phyloP scores from a whole-genome alignment of 805 yeast genomes.

The Saturnispora sanitii region DNA sequence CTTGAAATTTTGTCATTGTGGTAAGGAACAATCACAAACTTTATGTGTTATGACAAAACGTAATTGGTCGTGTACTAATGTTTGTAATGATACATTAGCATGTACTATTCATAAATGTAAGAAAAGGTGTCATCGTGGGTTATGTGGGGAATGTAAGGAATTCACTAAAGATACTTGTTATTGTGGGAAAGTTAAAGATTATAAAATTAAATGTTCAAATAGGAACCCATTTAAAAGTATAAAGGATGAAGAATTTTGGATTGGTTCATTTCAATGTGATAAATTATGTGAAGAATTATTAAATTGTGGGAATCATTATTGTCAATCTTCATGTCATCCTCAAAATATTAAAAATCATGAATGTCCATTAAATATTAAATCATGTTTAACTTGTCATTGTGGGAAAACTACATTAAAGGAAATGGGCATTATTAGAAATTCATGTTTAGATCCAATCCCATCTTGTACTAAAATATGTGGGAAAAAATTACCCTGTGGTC shows the following conservation, averaged over 20 bases:
- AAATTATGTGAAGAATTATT: slow-evolving; percentile 35
- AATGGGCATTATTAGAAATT: slow-evolving; percentile 32
- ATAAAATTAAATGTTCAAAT: slow-evolving; percentile 34
- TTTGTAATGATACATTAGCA: slow-evolving; percentile 56
- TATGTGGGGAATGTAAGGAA: slow-evolving; percentile 67
- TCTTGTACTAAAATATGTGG: slow-evolving; percentile 60
- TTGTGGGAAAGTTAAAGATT: slow-evolving; percentile 52
- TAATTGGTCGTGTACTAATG: slow-evolving; percentile 52
- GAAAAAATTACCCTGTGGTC: slow-evolving; percentile 63
- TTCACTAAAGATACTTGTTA: slow-evolving; percentile 48
- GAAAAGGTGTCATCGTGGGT: slow-evolving; percentile 62
- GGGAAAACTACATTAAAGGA: slow-evolving; percentile 42
- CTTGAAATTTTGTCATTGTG: slow-evolving; percentile 61
- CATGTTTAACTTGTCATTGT: slow-evolving; percentile 65
- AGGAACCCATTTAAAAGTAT: slow-evolving; percentile 29
- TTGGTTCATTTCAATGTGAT: slow-evolving; percentile 44
- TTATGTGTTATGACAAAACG: slow-evolving; percentile 71
- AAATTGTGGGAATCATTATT: slow-evolving; percentile 57
- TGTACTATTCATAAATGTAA: slow-evolving; percentile 64
- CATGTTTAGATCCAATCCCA: slow-evolving; percentile 74
- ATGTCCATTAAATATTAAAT: slow-evolving; percentile 59
- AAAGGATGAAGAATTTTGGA: slow-evolving; percentile 28
- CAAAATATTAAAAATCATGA: slow-evolving; percentile 23
- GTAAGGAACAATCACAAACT: slow-evolving; percentile 50
- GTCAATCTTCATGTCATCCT: slow-evolving; percentile 44